These are phyloP conservation scores for Amanita subjunquillea DNA, from an alignment of 768 basidiomycete species.

Conservation along the genomic window DNA sequence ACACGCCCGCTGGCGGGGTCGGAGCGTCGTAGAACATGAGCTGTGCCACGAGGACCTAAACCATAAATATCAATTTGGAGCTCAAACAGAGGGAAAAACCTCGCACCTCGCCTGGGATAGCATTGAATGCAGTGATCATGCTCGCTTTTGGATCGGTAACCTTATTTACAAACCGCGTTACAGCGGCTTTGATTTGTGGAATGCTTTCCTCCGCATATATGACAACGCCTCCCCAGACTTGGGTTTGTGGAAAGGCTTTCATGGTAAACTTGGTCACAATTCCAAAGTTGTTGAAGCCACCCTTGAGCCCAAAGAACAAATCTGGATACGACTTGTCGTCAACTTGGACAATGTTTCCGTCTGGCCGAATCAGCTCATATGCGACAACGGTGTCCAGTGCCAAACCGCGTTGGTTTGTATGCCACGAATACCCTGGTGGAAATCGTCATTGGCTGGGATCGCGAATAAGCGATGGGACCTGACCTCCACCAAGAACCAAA, in stretches of 20 bases:
- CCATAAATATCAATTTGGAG: neutral
- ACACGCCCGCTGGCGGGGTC: constrained; percentile 34
- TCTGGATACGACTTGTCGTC: constrained; percentile 11
- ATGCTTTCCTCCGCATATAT: neutral
- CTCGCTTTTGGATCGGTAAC: constrained; percentile 2
- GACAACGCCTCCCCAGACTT: constrained; percentile 10
- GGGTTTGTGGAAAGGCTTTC: constrained; percentile 29
- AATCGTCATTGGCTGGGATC: neutral
- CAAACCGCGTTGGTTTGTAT: constrained; percentile 38
- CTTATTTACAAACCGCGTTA: neutral
- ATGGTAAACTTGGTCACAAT: constrained; percentile 39
- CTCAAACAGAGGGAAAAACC: neutral
- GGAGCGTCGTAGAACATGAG: constrained; percentile 54
- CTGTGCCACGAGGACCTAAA: constrained; percentile 11
- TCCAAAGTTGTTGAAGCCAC: constrained; percentile 31
- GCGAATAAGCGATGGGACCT: no score
- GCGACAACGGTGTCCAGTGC: constrained; percentile 30
- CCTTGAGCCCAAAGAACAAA: constrained; percentile 18
- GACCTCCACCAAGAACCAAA: constrained; percentile 48
- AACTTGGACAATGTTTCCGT: constrained; percentile 21
- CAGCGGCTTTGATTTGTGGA: neutral
- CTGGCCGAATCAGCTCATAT: constrained; percentile 34
- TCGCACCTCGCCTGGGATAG: neutral
- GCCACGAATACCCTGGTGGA: constrained; percentile 34
- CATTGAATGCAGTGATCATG: neutral